Base-by-base conservation (phyloP, 768 basidiomycete species). In the Hebeloma cylindrosporum region DNA sequence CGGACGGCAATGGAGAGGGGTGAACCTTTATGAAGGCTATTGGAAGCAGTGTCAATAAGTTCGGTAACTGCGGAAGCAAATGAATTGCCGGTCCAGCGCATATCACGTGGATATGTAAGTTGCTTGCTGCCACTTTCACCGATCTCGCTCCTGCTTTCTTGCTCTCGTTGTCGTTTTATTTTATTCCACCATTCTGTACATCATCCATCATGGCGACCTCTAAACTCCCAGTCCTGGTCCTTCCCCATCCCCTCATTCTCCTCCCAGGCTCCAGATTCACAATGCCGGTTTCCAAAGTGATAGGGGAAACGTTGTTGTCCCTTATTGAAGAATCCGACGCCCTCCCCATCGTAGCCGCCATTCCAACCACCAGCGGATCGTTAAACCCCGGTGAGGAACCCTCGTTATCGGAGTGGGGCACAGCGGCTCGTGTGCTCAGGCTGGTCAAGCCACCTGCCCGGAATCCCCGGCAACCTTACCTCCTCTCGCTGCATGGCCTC, bases 191-290 rank as follows among this genome's bases (percentile, higher is more conserved):
- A 22, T 27, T 16, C 4, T 20, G n/a, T n/a, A n/a, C n/a, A n/a
- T n/a, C n/a, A 1, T 33, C 49, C 40, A 39, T 40, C 30, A 74
- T 73, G 72, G 65, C 70, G 5, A 64, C 61, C 60, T 68, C 76
- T 3, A 79, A 75, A 47, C 73, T 93, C 5, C 82, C 84, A 3
- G 68, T 92, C 21, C 71, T 94, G 35, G 73, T 79, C 4, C 78
- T 94, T 21, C 74, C 80, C 0, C 72, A 84, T 50, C 92, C 92
- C 0, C 67, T 80, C 33, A 67, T 93, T 45, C 79, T 93, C 27
- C 77, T 91, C 9, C 92, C 92, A 0, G 80, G 79, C 6, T 79
- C 85, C 0, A 70, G 82, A 10, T 69, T 88, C 32, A 82, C 86
- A 0, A 64, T 92, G 47, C 81, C 85, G 0, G 73, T 94, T 16